These are phyloP conservation scores for Pichia phayaonensis DNA, from an alignment of 805 yeast genomes.

Conservation along the genomic window DNA sequence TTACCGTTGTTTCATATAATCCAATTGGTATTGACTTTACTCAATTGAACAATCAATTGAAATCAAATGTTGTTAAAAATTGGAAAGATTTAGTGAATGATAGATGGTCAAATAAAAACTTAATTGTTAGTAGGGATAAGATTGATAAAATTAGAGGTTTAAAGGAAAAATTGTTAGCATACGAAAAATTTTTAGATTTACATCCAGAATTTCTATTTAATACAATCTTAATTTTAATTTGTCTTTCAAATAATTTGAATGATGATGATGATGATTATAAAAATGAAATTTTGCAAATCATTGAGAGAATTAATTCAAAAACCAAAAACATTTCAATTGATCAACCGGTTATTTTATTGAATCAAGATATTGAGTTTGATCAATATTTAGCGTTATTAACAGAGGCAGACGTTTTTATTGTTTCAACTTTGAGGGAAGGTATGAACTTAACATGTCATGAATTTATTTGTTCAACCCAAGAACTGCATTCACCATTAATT, in stretches of 20 bases:
- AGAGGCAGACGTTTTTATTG: constrained; percentile 85
- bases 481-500: constrained; percentile 71
- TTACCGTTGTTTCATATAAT: constrained; percentile 47
- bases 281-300: constrained; percentile 65
- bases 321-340: constrained; percentile 62
- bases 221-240: constrained; percentile 77
- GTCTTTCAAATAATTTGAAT: constrained; percentile 45
- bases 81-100: constrained; percentile 70
- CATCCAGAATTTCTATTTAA: constrained; percentile 65
- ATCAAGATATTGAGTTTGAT: constrained; percentile 81
- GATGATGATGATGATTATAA: constrained; percentile 62
- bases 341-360: constrained; percentile 81
- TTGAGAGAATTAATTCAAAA: constrained; percentile 76
- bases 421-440: constrained; percentile 91
- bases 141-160: constrained; percentile 83
- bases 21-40: constrained; percentile 79
- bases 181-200: constrained; percentile 63
- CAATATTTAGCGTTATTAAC: constrained; percentile 81
- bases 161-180: constrained; percentile 79
- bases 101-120: constrained; percentile 64
- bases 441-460: constrained; percentile 96
- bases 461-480: constrained; percentile 67
- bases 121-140: constrained; percentile 85
- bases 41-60: constrained; percentile 39
- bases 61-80: constrained; percentile 39